Evolutionary conservation across 352 stramenopile genomes (phyloP).

Genomic region (Phytophthora fragariae): DNA sequence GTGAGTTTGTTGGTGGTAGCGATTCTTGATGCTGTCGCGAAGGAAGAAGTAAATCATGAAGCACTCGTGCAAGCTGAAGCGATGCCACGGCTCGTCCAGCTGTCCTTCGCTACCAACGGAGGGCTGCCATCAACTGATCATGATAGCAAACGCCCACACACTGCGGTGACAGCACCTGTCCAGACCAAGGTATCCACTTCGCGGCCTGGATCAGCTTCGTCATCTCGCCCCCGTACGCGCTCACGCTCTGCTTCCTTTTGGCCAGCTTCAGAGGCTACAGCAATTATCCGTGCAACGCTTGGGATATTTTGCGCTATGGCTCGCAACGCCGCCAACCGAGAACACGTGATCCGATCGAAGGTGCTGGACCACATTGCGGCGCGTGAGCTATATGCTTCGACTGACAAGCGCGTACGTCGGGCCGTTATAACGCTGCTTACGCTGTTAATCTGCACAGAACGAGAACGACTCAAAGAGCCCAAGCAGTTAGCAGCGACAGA

Average conservation of each 20-base stretch:
- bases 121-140: constrained; percentile 7
- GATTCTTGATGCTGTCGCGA: constrained; percentile 64
- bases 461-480: constrained; percentile 36
- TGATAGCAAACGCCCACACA: constrained; percentile 24
- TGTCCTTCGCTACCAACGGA: constrained; percentile 48
- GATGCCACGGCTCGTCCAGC: constrained; percentile 56
- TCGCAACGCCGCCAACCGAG: constrained; percentile 59
- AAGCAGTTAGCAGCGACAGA: not conserved
- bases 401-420: constrained; percentile 68
- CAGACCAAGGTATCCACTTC: constrained; percentile 8
- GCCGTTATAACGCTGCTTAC: constrained; percentile 67
- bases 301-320: constrained; percentile 71
- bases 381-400: constrained; percentile 60
- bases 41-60: constrained; percentile 59
- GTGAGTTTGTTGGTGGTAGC: constrained; percentile 61
- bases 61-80: constrained; percentile 57
- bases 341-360: constrained; percentile 71
- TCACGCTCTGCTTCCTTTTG: constrained; percentile 29
- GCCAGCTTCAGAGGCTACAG: constrained; percentile 25
- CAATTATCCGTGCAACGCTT: constrained; percentile 52
- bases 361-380: constrained; percentile 64
- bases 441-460: constrained; percentile 65
- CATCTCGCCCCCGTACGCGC: constrained; percentile 6
- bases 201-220: constrained; percentile 26
- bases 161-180: constrained; percentile 13